phyloP scores from a whole-genome alignment of 176 grass and related monocot species.

The Oryza australiensis region DNA sequence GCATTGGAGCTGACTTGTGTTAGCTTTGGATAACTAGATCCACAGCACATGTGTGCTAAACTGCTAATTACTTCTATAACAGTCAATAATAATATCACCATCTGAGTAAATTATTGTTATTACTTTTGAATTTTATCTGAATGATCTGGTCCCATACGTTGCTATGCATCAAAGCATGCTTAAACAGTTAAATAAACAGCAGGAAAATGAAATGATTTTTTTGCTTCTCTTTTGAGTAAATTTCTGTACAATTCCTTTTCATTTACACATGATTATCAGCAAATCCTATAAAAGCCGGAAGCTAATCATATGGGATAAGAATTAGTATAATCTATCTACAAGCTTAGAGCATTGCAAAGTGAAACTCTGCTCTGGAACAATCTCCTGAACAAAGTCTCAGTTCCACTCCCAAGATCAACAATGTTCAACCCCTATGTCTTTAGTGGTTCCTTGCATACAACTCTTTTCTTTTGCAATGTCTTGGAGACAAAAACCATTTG shows the following conservation, averaged over 20 bases:
- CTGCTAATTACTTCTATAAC: neutral
- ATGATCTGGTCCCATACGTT: too few species aligned
- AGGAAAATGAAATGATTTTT: conserved; percentile 33
- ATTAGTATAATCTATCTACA: conserved; percentile 25
- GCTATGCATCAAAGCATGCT: neutral
- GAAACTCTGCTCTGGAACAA: conserved; percentile 36
- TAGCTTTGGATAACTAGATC: neutral
- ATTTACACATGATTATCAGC: conserved; percentile 12
- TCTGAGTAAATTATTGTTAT: neutral
- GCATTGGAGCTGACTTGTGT: conserved; percentile 23
- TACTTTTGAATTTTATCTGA: too few species aligned
- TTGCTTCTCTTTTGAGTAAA: conserved; percentile 6
- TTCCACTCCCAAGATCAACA: conserved; percentile 18
- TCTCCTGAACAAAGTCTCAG: conserved; percentile 37
- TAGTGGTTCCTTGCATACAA: conserved; percentile 14
- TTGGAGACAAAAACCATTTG: conserved; percentile 36
- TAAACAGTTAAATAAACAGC: conserved; percentile 35
- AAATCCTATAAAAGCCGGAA: neutral
- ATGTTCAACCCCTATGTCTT: conserved; percentile 33
- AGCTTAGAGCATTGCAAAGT: conserved; percentile 38
- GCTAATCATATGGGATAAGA: conserved; percentile 11
- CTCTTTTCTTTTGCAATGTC: conserved; percentile 15
- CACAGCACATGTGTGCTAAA: neutral
- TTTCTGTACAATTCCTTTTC: conserved; percentile 19
- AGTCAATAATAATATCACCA: neutral